Evolutionary conservation across 805 yeast genomes (phyloP).

Genomic region (Scheffersomyces stipitis): DNA sequence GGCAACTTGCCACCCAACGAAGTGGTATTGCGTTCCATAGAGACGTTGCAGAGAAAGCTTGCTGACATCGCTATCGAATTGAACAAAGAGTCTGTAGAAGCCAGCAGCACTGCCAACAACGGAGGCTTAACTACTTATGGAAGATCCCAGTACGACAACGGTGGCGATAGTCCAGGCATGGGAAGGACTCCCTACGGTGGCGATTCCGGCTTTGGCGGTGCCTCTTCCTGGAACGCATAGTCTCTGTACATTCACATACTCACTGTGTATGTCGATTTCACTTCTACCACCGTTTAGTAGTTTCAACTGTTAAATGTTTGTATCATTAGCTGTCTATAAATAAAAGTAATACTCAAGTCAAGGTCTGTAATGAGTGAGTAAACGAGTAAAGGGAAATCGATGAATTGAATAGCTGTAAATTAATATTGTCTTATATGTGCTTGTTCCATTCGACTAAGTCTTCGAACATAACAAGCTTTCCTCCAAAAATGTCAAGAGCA

Average conservation of each 20-base stretch:
- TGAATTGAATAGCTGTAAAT: background rate
- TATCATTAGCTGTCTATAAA: background rate
- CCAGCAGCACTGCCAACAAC: conserved; percentile 40
- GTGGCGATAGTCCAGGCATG: conserved; percentile 30
- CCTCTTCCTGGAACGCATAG: background rate
- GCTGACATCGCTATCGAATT: conserved; percentile 82
- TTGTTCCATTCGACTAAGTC: conserved; percentile 78
- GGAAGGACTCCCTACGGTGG: conserved; percentile 21
- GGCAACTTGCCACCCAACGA: conserved; percentile 89
- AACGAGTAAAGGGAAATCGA: too few relatives aligned
- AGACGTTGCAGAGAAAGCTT: conserved; percentile 82
- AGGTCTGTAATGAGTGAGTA: too few relatives aligned
- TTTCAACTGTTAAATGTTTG: background rate
- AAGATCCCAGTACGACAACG: conserved; percentile 20
- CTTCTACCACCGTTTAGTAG: background rate
- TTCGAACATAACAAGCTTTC: conserved; percentile 68
- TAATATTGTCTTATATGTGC: conserved; percentile 1
- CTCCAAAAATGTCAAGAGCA: conserved; percentile 94
- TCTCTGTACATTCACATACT: background rate
- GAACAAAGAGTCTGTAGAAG: conserved; percentile 43
- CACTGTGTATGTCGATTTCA: background rate
- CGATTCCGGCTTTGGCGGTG: conserved; percentile 13
- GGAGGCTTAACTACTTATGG: conserved; percentile 53
- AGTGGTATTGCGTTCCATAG: conserved; percentile 81
- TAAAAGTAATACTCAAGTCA: too few relatives aligned